Evolutionary conservation across 2,329 filamentous ascomycete genomes (phyloP).

Genomic region (Fusarium proliferatum): DNA sequence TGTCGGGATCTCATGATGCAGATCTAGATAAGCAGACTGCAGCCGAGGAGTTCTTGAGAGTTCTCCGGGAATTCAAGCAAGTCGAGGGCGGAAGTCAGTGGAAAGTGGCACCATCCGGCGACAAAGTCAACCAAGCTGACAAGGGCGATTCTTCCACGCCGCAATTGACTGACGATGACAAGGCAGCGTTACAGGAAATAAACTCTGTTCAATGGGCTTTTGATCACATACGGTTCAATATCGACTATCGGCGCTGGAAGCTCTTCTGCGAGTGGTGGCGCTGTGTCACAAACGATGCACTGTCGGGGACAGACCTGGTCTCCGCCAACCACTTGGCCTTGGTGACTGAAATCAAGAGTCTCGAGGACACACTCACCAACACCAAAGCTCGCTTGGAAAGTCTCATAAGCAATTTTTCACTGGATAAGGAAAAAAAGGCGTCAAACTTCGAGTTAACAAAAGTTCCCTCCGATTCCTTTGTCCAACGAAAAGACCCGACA

Average conservation of each 20-base stretch:
- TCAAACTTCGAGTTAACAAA: background rate
- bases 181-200: background rate
- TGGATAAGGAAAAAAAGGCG: accelerated
- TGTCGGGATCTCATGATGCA: background rate
- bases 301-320: background rate
- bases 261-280: background rate
- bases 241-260: background rate
- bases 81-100: background rate
- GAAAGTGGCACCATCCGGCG: background rate
- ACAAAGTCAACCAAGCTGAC: background rate
- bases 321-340: accelerated
- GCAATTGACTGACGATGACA: background rate
- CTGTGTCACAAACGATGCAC: background rate
- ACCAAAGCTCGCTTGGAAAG: accelerated
- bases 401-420: background rate
- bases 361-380: accelerated
- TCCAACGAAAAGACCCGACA: background rate
- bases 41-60: accelerated
- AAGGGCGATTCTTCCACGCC: accelerated
- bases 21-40: background rate
- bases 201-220: background rate
- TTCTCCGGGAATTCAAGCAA: background rate
- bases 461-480: background rate
- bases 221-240: background rate
- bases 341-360: background rate